Conservation (phyloP, 495 filamentous ascomycete genomes). For the Aspergillus ostianus region DNA sequence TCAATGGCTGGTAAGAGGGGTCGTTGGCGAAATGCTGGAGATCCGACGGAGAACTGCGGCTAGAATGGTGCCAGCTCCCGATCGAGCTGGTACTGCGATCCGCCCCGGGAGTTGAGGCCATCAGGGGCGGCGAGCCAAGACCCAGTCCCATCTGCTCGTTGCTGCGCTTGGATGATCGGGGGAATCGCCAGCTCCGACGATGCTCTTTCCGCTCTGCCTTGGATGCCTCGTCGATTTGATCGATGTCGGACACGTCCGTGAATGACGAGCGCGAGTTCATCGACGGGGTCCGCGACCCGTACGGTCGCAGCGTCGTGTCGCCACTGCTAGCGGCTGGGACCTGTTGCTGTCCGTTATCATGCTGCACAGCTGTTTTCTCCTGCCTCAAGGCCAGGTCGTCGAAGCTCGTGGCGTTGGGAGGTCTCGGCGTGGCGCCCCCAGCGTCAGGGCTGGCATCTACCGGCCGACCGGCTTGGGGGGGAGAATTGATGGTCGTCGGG, state of each 20-base stretch:
- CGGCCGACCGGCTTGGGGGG: slow-evolving; percentile 17
- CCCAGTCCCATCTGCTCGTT: slow-evolving; percentile 49
- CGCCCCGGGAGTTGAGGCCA: slow-evolving; percentile 62
- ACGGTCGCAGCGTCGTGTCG: slow-evolving; percentile 58
- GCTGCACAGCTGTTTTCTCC: slow-evolving; percentile 20
- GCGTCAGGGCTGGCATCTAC: slow-evolving; percentile 23
- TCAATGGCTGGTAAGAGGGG: slow-evolving; percentile 39
- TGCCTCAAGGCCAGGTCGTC: slow-evolving; percentile 22
- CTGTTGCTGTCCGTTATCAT: slow-evolving; percentile 17
- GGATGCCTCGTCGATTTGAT: slow-evolving; percentile 59
- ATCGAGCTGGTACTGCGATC: slow-evolving; percentile 69
- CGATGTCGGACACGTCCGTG: slow-evolving; percentile 74
- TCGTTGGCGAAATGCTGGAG: slow-evolving; percentile 34
- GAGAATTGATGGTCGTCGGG: slow-evolving; percentile 14
- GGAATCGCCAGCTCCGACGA: slow-evolving; percentile 69
- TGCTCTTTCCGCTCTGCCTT: slow-evolving; percentile 63
- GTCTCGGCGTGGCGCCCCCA: slow-evolving; percentile 35
- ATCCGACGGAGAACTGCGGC: slow-evolving; percentile 28
- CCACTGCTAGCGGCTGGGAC: slow-evolving; percentile 21
- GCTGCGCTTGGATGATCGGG: slow-evolving; percentile 52
- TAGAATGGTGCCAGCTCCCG: slow-evolving; percentile 52
- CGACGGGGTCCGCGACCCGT: slow-evolving; percentile 65
- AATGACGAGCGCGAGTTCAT: slow-evolving; percentile 70
- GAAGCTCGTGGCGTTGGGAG: slow-evolving; percentile 24
- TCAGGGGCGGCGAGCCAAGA: slow-evolving; percentile 47